Base-by-base conservation (phyloP, 192 early-diverging fungal species). In the Chytriomyces sp. region DNA sequence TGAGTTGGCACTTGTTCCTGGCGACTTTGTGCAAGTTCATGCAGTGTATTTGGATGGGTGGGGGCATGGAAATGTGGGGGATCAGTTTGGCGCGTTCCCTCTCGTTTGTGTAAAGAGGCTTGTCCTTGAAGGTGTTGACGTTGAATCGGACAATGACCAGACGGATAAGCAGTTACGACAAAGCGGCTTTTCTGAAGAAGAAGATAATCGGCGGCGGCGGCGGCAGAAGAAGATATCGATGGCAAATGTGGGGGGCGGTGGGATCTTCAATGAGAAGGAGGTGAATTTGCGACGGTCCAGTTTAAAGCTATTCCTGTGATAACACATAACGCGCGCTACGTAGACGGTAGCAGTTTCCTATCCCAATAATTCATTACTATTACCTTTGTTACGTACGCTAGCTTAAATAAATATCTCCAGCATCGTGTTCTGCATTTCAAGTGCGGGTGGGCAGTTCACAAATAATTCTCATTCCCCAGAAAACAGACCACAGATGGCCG, bases 71-170 rank as follows among this genome's bases (percentile, higher is more conserved):
- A 35, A 11, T n/a, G 63, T 28, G 18, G 63, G 63, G 16, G 11
- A 11, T 64, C 18, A 26, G 26, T 64, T 64, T 64, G 63, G 63
- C 11, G 63, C 63, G 16, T 64, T 64, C 2, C 63, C 63, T n/a
- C 28, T 64, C 18, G 63, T 35, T 18, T 57, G 53, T 20, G 53
- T 57, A 57, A 57, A 57, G 20, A 57, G 20, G 5, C 53, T 57
- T 3, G 53, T n/a, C 5, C 53, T 57, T 57, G 20, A 57, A 57
- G 13, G 16, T 13, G 53, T 20, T 13, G 53, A 57, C 20, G 53
- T 35, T 35, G 35, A 35, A 35, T 35, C 35, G 35, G 35, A 35
- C 0, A 35, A 35, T 35, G 35, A 35, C 35, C 35, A 35, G 35
- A 35, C 35, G 35, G 35, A 35, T 35, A 35, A 35, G 35, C 35